Base-by-base conservation (phyloP, 2,329 filamentous ascomycete genomes). In the Pseudopyricularia cyperi region DNA sequence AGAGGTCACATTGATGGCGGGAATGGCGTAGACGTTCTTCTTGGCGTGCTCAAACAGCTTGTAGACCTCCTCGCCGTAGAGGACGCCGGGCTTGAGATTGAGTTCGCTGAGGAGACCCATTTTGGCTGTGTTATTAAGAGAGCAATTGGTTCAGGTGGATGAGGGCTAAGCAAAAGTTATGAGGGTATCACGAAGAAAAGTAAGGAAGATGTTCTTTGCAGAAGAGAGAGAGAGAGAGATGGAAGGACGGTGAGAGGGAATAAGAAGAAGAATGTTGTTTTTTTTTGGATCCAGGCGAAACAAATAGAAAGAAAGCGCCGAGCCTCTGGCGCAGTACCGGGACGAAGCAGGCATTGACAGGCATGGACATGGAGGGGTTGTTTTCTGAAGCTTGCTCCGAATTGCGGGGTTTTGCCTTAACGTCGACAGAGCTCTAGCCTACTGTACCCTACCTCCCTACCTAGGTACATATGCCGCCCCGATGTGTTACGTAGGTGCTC, bases 1-100 rank as follows among this genome's bases (percentile, higher is more conserved):
- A 42, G 89, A 95, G 62, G 91, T 97, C 66, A 95, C 87, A 74
- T 97, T 96, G 68, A 89, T 82, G 65, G 88, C 88, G 55, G 88
- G 90, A 62, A 96, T 89, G 63, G 90, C 90, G 65, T 89, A 95
- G 58, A 85, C 74, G 66, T 95, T 79, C 76, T 93, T 79, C 68
- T 90, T 85, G 60, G 87, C 87, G 71, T 96, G 88, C 72, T 90
- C 79, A 76, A 96, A 95, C 65, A 95, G 86, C 61, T 68, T 70
- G 54, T 74, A 66, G 56, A 76, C 73, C 62, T 76, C 73, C 59
- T 76, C 72, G 59, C 73, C 73, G 57, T 74, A 72, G 64, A 76
- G 74, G 66, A 76, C 73, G 59, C 73, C 73, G 56, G 72, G 61
- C 70, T 76, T 75, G 60, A 73, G 70, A 65, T 68, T 73, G 57